Conservation (phyloP, 768 basidiomycete species). For the Kondoa subrosea region DNA sequence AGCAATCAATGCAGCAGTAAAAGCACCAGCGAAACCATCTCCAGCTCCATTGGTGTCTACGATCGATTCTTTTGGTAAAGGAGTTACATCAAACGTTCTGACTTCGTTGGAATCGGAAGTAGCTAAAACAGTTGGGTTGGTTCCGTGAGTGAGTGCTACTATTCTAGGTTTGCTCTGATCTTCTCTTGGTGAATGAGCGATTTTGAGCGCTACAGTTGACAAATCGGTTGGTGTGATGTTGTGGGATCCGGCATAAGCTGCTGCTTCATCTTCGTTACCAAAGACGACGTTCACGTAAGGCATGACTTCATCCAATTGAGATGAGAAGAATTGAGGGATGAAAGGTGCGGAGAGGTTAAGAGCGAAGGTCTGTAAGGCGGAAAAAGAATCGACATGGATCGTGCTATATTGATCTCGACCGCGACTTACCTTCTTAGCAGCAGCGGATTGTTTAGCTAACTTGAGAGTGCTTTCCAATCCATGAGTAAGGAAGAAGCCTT, state of each 20-base stretch:
- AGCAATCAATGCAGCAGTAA: constrained; percentile 64
- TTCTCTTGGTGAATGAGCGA: constrained; percentile 59
- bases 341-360: constrained; percentile 95
- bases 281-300: constrained; percentile 77
- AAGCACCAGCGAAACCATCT: constrained; percentile 91
- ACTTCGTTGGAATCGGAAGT: constrained; percentile 42
- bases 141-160: constrained; percentile 82
- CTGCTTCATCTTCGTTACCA: constrained; percentile 92
- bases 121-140: constrained; percentile 60
- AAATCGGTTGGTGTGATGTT: constrained; percentile 44
- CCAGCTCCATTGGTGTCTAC: constrained; percentile 98
- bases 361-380: constrained; percentile 63
- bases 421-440: constrained; percentile 49
- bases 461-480: constrained; percentile 54
- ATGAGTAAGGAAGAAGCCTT: constrained; percentile 94
- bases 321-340: constrained; percentile 80
- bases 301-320: constrained; percentile 61
- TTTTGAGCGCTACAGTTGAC: constrained; percentile 48
- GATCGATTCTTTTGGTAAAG: constrained; percentile 48
- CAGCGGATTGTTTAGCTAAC: constrained; percentile 60
- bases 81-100: constrained; percentile 44
- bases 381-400: not conserved
- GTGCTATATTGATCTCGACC: not conserved
- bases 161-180: constrained; percentile 53
- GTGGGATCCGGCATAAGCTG: constrained; percentile 58